Conservation (phyloP, 2,329 filamentous ascomycete species). For the Sarocladium kiliense region DNA sequence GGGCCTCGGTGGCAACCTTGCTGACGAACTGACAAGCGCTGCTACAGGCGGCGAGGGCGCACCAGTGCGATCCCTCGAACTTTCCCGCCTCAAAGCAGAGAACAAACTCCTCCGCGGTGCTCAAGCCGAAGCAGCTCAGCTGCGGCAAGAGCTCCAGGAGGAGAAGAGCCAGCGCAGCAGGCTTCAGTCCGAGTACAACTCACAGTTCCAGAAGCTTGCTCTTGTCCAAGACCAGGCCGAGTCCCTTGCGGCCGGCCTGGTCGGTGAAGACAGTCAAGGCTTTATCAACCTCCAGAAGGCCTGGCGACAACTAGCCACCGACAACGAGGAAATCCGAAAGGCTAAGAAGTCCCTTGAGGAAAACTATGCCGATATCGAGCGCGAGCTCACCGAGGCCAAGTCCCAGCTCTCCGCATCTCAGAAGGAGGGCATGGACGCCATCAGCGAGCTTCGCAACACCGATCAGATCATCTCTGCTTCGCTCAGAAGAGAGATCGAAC, state of each 20-base stretch:
- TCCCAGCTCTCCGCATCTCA: conserved; percentile 50
- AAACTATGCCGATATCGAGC: conserved; percentile 47
- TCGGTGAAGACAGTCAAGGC: conserved; percentile 48
- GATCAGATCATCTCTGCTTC: conserved; percentile 55
- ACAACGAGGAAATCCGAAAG: conserved; percentile 42
- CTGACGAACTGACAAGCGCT: conserved; percentile 54
- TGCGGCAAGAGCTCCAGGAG: conserved; percentile 53
- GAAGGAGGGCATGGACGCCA: conserved; percentile 47
- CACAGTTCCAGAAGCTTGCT: conserved; percentile 53
- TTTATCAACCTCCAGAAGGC: conserved; percentile 47
- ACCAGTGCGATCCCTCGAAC: conserved; percentile 41
- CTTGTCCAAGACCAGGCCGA: conserved; percentile 54
- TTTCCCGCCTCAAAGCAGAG: conserved; percentile 57
- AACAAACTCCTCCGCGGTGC: conserved; percentile 51
- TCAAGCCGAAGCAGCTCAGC: conserved; percentile 48
- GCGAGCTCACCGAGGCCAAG: conserved; percentile 47
- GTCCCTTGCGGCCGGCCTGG: conserved; percentile 45
- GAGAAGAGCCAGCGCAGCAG: conserved; percentile 43
- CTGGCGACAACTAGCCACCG: conserved; percentile 36
- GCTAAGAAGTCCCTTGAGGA: conserved; percentile 39
- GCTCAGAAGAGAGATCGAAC: conserved; percentile 52
- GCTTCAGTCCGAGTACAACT: conserved; percentile 50
- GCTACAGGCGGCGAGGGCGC: conserved; percentile 28
- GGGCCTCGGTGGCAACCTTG: conserved; percentile 34
- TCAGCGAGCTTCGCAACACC: conserved; percentile 54